phyloP scores from a whole-genome alignment of 2,329 filamentous ascomycete genomes.

The Trichoderma koningii region DNA sequence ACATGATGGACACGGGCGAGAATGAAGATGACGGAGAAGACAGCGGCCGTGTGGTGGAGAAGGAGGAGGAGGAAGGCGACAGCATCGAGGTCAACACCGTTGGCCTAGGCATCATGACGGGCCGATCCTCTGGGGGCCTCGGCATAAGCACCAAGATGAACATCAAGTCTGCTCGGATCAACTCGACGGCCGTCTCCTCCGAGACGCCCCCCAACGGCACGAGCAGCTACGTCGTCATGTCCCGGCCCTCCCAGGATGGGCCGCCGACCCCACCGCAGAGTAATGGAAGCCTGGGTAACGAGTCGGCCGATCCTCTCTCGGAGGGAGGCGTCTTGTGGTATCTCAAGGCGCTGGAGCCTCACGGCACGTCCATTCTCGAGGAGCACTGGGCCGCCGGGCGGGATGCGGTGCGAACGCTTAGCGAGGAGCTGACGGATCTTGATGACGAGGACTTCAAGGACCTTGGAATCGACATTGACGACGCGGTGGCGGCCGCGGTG shows the following conservation, averaged over 20 bases:
- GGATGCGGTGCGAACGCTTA: conserved; percentile 67
- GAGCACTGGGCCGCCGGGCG: conserved; percentile 66
- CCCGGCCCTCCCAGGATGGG: conserved; percentile 39
- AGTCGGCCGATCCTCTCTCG: conserved; percentile 57
- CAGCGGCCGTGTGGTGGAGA: conserved; percentile 39
- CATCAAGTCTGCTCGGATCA: conserved; percentile 33
- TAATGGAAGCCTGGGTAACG: conserved; percentile 57
- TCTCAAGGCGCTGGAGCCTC: conserved; percentile 74
- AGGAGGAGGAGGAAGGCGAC: conserved; percentile 40
- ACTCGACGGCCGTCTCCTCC: conserved; percentile 34
- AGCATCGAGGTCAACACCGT: conserved; percentile 53
- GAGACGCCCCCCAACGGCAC: conserved; percentile 54
- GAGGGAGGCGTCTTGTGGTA: conserved; percentile 89
- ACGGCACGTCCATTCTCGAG: conserved; percentile 77
- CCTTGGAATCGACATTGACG: conserved; percentile 58
- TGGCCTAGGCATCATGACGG: conserved; percentile 36
- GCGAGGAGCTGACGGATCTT: conserved; percentile 87
- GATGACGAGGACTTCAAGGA: conserved; percentile 87
- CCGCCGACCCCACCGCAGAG: conserved; percentile 70
- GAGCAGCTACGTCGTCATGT: conserved; percentile 47
- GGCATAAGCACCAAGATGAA: conserved; percentile 34
- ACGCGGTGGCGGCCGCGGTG: conserved; percentile 38
- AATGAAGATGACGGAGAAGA: conserved; percentile 42
- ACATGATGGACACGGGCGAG: conserved; percentile 43
- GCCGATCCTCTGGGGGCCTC: conserved; percentile 25